phyloP scores from a whole-genome alignment of 331 rosid species.

The Stylosanthes scabra region DNA sequence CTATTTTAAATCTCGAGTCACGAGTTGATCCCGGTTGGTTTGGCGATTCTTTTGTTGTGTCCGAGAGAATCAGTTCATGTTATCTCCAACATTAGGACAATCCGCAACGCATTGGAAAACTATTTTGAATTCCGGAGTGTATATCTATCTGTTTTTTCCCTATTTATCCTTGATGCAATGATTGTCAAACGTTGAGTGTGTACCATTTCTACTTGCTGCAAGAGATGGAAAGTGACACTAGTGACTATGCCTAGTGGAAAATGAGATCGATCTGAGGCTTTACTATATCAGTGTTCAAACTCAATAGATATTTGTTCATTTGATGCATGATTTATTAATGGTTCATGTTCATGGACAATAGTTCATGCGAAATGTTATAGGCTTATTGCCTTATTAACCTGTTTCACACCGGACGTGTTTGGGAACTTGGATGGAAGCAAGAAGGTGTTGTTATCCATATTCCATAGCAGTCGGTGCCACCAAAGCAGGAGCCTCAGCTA shows the following conservation, averaged over 20 bases:
- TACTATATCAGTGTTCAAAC: neutral
- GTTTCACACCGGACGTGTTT: neutral
- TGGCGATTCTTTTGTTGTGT: neutral
- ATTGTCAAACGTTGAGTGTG: neutral
- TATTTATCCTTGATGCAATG: neutral
- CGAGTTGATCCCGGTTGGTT: too few relatives aligned
- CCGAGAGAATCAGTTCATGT: neutral
- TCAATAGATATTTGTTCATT: neutral
- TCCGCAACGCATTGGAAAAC: neutral
- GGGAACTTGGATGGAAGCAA: neutral
- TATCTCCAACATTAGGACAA: neutral
- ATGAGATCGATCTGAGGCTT: neutral
- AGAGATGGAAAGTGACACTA: neutral
- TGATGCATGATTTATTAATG: neutral
- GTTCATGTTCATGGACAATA: neutral
- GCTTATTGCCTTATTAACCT: neutral
- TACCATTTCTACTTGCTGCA: neutral
- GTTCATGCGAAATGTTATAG: neutral
- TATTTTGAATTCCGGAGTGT: neutral
- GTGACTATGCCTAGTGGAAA: neutral
- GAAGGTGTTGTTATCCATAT: neutral
- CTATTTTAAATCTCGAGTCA: too few relatives aligned
- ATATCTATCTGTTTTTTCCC: neutral
- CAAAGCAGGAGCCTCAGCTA: neutral
- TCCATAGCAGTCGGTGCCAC: neutral